Evolutionary conservation across 495 filamentous ascomycete genomes (phyloP).

Genomic region (Lasiosphaeria miniovina): DNA sequence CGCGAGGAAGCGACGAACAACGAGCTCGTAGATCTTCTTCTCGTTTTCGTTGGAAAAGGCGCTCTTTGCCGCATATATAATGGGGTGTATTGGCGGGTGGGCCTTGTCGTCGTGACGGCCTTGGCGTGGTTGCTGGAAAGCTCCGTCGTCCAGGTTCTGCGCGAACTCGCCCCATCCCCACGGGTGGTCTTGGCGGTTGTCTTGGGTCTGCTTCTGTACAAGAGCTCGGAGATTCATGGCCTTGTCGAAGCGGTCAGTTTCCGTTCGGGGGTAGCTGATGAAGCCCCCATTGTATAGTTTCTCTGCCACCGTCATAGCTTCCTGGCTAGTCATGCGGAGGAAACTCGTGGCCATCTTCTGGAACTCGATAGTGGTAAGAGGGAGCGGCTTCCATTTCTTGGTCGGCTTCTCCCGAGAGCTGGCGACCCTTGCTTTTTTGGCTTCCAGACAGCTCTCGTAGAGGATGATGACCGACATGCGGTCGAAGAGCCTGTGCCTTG

Average conservation of each 20-base stretch:
- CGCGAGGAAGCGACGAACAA: slow-evolving; percentile 89
- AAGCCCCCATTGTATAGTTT: slow-evolving; percentile 89
- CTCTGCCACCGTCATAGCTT: slow-evolving; percentile 88
- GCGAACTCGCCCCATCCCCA: slow-evolving; percentile 77
- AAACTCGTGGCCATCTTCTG: slow-evolving; percentile 92
- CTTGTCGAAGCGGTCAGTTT: slow-evolving; percentile 93
- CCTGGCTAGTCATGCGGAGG: slow-evolving; percentile 77
- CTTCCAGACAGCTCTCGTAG: slow-evolving; percentile 76
- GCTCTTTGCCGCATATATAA: slow-evolving; percentile 68
- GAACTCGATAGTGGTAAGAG: slow-evolving; percentile 95
- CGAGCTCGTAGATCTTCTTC: slow-evolving; percentile 84
- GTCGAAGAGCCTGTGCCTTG: slow-evolving; percentile 80
- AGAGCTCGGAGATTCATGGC: slow-evolving; percentile 81
- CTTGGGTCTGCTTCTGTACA: slow-evolving; percentile 78
- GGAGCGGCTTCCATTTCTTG: slow-evolving; percentile 89
- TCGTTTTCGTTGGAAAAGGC: slow-evolving; percentile 60
- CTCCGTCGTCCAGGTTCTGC: slow-evolving; percentile 70
- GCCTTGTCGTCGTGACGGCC: slow-evolving; percentile 92
- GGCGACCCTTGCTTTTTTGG: slow-evolving; percentile 73
- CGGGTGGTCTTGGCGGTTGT: slow-evolving; percentile 30
- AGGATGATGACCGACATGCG: slow-evolving; percentile 75
- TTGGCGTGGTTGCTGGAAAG: slow-evolving; percentile 74
- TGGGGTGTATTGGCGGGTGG: slow-evolving; percentile 94
- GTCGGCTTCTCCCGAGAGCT: slow-evolving; percentile 88
- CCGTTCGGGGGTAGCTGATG: slow-evolving; percentile 95